A percentile compares a stretch with the other conserved stretches of the same genome.
Conservation (phyloP, 257 asterid genomes). For the Solanum pinnatisectum region DNA sequence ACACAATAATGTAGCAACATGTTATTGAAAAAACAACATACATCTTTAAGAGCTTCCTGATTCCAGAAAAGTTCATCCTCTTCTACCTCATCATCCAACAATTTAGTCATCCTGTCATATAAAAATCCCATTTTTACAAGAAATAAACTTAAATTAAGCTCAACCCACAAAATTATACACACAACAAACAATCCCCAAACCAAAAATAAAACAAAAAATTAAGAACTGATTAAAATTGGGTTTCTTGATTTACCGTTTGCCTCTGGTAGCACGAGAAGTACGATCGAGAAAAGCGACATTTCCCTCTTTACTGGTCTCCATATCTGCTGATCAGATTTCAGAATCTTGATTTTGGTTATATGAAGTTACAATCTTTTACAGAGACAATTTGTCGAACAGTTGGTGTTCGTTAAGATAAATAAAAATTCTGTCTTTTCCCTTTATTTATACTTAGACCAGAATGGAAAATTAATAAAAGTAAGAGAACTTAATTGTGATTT, state of each 20-base stretch:
- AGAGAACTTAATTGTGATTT: neutral
- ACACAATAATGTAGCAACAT: neutral
- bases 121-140: neutral
- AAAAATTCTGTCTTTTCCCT: neutral
- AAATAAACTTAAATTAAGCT: neutral
- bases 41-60: conserved; percentile 97
- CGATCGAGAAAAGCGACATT: neutral
- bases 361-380: neutral
- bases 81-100: conserved; percentile 80
- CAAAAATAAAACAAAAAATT: neutral
- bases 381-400: neutral
- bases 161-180: neutral
- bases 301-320: neutral
- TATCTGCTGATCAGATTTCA: neutral
- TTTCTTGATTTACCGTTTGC: conserved; percentile 53
- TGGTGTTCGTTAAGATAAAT: neutral
- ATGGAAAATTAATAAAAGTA: neutral
- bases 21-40: conserved; percentile 4
- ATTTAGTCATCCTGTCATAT: conserved; percentile 62
- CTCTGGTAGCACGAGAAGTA: conserved; percentile 10
- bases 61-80: conserved; percentile 92
- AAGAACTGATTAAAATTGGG: neutral
- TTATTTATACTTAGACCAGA: neutral
- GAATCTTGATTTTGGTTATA: neutral
- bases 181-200: neutral